Evolutionary conservation across 495 filamentous ascomycete genomes (phyloP), one percentile per base, ranked within the genome.

Genomic region (Hypoxylon intermedium): DNA sequence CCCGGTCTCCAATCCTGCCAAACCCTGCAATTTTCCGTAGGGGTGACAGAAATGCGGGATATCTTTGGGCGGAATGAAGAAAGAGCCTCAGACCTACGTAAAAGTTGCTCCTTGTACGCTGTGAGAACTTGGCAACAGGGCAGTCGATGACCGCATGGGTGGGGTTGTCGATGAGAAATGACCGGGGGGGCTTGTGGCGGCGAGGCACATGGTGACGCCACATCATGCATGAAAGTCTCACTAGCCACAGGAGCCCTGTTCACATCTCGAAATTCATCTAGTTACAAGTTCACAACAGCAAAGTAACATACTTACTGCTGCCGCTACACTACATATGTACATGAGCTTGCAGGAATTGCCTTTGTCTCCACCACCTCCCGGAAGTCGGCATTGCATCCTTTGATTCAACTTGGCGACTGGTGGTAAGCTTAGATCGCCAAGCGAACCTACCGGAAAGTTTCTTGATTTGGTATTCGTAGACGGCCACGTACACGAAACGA

Each of bases 111-210:
- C 34, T 38, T 38, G 40, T 46, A 7, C 4, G 6, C 21, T 16
- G 38, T 19, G 26, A 58, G 42, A 58, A 58, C 12, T 62, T 62
- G 58, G 63, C 15, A 60, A 46, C 20, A 38, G 30, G 36, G 43
- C 20, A 66, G 55, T 69, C 67, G 67, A 69, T 67, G 67, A 69
- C 67, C 46, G 31, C 62, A 66, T 68, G 5, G 21, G 38, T 55
- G 28, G 57, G 15, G 16, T 5, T 5, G 36, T 20, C 11, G 24
- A 26, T 37, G 46, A 1, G 19, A 18, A 37, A 5, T 30, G 7
- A 24, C 11, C 1, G 5, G 15, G 26, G 21, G 44, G 23, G 3
- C 6, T 13, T 46, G 55, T 48, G 57, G 47, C 50, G 15, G 18
- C 18, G 18, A 43, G 26, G 47, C 30, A 16, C 30, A 36, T 48